Evolutionary conservation across 1,284 basidiomycete species (phyloP).

Genomic region (Trichosporon ovoides): DNA sequence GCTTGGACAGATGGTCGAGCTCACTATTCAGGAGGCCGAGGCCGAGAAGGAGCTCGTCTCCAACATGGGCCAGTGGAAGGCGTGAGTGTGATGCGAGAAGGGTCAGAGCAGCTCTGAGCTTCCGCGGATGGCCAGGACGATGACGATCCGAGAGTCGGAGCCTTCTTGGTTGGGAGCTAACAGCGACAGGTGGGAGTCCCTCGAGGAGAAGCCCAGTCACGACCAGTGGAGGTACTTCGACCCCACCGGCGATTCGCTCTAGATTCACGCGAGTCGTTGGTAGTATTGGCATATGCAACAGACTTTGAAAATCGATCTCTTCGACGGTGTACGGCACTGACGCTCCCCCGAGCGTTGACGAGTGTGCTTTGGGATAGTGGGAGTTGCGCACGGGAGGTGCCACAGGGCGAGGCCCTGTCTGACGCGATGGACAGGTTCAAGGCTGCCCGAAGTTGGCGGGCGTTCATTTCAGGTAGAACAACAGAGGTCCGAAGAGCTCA

Average conservation of each 20-base stretch:
- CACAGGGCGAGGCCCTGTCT: no score
- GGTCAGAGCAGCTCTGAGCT: no score
- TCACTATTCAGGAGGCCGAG: slow-evolving; percentile 66
- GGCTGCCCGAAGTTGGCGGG: no score
- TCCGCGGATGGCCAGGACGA: background rate
- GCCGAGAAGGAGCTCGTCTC: slow-evolving; percentile 72
- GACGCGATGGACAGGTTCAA: no score
- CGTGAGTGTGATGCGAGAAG: slow-evolving; percentile 58
- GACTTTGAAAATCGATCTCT: background rate
- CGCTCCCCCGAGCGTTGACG: no score
- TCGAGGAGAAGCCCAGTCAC: slow-evolving; percentile 34
- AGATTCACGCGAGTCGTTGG: slow-evolving; percentile 2
- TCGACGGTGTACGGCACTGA: background rate
- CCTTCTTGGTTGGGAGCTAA: slow-evolving; percentile 8
- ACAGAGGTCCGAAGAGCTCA: no score
- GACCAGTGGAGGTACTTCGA: slow-evolving; percentile 48
- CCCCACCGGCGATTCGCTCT: slow-evolving; percentile 30
- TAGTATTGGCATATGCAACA: slow-evolving; percentile 5
- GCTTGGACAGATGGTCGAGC: slow-evolving; percentile 48
- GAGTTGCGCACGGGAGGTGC: no score
- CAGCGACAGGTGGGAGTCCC: slow-evolving; percentile 38
- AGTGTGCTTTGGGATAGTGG: no score
- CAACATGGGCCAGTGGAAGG: slow-evolving; percentile 92
- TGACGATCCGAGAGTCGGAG: background rate
- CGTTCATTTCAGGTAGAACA: no score